phyloP scores from a whole-genome alignment of 257 asterid genomes.

The Nicotiana undulata region DNA sequence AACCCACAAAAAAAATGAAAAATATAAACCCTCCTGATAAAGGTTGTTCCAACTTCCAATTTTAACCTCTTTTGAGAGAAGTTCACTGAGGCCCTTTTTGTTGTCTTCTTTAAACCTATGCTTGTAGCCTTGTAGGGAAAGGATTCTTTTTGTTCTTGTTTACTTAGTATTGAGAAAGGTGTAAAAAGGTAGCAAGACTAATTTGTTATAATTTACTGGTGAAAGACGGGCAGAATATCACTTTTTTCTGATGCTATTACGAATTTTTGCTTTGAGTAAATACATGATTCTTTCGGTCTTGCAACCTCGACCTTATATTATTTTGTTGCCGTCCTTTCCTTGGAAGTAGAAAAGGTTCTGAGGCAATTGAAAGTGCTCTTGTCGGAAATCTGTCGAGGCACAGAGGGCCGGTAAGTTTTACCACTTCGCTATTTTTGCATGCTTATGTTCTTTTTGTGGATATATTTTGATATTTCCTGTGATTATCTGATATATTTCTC shows the following conservation, averaged over 20 bases:
- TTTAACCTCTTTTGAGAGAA: neutral
- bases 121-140: neutral
- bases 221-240: neutral
- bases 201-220: neutral
- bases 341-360: slow-evolving; percentile 40
- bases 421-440: slow-evolving; percentile 7
- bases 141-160: neutral
- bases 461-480: neutral
- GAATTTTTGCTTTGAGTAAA: neutral
- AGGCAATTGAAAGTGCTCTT: slow-evolving; percentile 56
- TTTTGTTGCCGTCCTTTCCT: slow-evolving; percentile 13
- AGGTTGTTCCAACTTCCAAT: neutral
- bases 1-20: too few species aligned
- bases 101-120: neutral
- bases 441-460: slow-evolving; percentile 6
- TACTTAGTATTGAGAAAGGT: neutral
- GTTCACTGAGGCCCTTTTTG: neutral
- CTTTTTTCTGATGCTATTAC: neutral
- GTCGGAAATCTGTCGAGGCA: slow-evolving; percentile 66
- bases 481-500: slow-evolving; percentile 9
- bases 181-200: neutral
- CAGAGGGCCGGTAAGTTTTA: slow-evolving; percentile 78
- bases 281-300: neutral
- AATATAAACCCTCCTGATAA: neutral
- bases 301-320: neutral